Conservation (phyloP, 257 asterid genomes). For the Capsicum baccatum region DNA sequence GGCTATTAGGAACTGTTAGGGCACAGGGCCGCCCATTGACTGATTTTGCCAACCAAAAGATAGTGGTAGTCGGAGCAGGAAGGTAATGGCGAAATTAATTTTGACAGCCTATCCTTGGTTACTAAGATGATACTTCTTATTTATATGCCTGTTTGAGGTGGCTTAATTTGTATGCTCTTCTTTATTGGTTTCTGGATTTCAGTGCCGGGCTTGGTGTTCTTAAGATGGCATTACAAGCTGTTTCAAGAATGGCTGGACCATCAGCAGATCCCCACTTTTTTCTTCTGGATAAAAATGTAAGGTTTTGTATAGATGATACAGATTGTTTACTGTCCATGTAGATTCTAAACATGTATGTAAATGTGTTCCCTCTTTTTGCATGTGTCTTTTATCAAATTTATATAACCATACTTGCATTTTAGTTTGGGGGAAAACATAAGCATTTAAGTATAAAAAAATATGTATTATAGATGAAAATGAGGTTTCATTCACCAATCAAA, state of each 20-base stretch:
- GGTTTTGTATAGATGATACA: slow-evolving; percentile 33
- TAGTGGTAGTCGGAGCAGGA: slow-evolving; percentile 99
- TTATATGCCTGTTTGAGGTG: background rate
- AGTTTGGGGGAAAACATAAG: background rate
- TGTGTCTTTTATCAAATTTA: background rate
- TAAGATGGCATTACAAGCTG: slow-evolving; percentile 96
- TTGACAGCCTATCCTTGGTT: slow-evolving; percentile 34
- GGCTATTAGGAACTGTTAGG: slow-evolving; percentile 94
- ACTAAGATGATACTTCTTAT: slow-evolving; percentile 3
- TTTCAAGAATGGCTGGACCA: slow-evolving; percentile 84
- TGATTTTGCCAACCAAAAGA: slow-evolving; percentile 93
- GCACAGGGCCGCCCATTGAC: slow-evolving; percentile 93
- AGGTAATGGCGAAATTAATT: slow-evolving; percentile 55
- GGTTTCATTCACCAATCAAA: background rate
- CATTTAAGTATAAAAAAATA: background rate
- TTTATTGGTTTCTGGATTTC: slow-evolving; percentile 45
- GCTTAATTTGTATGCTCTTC: background rate
- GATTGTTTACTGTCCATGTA: background rate
- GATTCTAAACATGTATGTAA: slow-evolving; percentile 11
- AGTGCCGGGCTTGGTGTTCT: slow-evolving; percentile 99
- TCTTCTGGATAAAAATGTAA: slow-evolving; percentile 94
- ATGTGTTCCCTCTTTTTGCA: slow-evolving; percentile 16
- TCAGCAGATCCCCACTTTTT: slow-evolving; percentile 86
- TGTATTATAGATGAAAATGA: background rate
- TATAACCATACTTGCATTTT: background rate